Percentiles rank a stretch among this genome's conserved stretches.
phyloP scores from a whole-genome alignment of 2,329 filamentous ascomycete species.

The Alternaria longipes region DNA sequence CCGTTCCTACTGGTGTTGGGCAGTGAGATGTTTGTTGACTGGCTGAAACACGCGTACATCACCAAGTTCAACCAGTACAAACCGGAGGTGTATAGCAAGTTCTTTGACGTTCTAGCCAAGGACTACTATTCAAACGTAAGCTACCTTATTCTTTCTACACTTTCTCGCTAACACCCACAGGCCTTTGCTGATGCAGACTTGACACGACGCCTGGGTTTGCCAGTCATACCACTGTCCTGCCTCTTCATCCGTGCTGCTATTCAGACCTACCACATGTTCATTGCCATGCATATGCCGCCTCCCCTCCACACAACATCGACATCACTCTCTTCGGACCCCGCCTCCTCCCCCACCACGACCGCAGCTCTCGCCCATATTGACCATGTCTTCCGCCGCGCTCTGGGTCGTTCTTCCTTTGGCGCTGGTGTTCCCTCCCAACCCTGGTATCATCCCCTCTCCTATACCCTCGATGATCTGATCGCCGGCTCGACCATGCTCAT shows the following conservation, averaged over 20 bases:
- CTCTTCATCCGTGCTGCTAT: conserved; percentile 94
- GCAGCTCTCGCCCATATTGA: conserved; percentile 84
- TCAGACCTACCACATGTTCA: conserved; percentile 98
- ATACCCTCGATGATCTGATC: conserved; percentile 76
- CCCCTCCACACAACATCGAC: conserved; percentile 74
- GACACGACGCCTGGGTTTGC: conserved; percentile 86
- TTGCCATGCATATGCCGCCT: conserved; percentile 83
- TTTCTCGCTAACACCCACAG: conserved; percentile 52
- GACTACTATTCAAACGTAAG: conserved; percentile 95
- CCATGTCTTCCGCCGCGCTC: conserved; percentile 76
- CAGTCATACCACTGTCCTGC: conserved; percentile 90
- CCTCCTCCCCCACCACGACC: conserved; percentile 73
- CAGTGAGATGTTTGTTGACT: conserved; percentile 96
- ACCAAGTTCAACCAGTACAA: conserved; percentile 99
- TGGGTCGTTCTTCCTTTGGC: conserved; percentile 75
- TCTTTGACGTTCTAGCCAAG: conserved; percentile 92
- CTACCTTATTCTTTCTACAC: background rate
- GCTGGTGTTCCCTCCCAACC: conserved; percentile 43
- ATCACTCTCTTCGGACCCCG: conserved; percentile 67
- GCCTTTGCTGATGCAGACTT: conserved; percentile 92
- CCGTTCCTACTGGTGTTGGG: conserved; percentile 94
- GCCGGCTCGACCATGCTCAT: conserved; percentile 82
- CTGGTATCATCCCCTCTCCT: conserved; percentile 49
- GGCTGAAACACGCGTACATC: conserved; percentile 97
- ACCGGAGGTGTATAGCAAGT: conserved; percentile 86